phyloP scores from a whole-genome alignment of 1,139 yeast genomes.

The Kodamaea fungicola region DNA sequence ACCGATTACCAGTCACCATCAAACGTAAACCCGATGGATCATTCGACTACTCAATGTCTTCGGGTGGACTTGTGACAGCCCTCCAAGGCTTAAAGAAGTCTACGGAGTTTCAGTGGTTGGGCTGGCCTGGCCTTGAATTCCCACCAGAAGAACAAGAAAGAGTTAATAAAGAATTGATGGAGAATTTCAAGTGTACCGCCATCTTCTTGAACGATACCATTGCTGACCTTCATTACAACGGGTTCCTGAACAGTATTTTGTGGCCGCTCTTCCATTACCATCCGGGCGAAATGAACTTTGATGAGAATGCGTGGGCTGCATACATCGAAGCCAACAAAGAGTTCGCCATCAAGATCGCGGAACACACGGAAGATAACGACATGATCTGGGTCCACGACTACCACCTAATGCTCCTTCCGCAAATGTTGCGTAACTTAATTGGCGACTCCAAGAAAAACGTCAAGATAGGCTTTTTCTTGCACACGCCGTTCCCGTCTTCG shows the following conservation, averaged over 20 bases:
- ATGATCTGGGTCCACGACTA: conserved; percentile 98
- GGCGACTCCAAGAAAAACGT: conserved; percentile 51
- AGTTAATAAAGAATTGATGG: conserved; percentile 68
- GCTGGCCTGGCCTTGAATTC: conserved; percentile 94
- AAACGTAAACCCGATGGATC: conserved; percentile 58
- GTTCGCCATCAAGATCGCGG: conserved; percentile 75
- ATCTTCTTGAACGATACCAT: conserved; percentile 81
- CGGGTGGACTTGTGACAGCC: conserved; percentile 97
- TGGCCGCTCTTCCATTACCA: conserved; percentile 99
- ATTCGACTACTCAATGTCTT: conserved; percentile 77
- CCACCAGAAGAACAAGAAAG: conserved; percentile 70
- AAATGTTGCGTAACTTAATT: conserved; percentile 71
- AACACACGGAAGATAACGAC: conserved; percentile 76
- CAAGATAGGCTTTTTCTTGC: conserved; percentile 88
- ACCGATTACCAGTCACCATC: conserved; percentile 92
- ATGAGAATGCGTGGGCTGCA: conserved; percentile 97
- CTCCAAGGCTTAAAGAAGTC: conserved; percentile 84
- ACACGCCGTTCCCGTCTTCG: conserved; percentile 97
- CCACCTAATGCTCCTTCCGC: conserved; percentile 92
- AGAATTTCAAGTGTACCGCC: conserved; percentile 86
- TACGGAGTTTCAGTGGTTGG: conserved; percentile 93
- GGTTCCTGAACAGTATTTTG: conserved; percentile 83
- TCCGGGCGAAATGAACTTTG: conserved; percentile 98
- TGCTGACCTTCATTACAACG: conserved; percentile 95
- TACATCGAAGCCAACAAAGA: conserved; percentile 88